Percentiles rank a stretch among this genome's conserved stretches.
phyloP scores from a whole-genome alignment of 495 filamentous ascomycete species.

The Podospora pseudopauciseta region DNA sequence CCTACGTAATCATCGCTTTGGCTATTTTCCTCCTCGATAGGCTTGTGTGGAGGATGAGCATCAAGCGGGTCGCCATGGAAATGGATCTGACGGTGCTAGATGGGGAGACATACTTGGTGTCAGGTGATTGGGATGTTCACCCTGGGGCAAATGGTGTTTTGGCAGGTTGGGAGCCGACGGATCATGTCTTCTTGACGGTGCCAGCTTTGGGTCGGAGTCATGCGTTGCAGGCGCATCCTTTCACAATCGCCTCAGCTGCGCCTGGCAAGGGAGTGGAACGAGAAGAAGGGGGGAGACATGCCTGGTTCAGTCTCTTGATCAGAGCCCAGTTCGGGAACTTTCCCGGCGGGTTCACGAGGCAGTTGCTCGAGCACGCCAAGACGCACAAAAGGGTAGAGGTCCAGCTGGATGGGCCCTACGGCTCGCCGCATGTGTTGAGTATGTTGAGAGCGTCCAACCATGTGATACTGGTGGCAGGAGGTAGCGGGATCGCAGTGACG shows the following conservation, averaged over 20 bases:
- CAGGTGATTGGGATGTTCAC: slow-evolving; percentile 38
- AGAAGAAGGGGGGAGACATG: slow-evolving; percentile 20
- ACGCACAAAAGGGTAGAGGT: slow-evolving; percentile 36
- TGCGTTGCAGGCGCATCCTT: slow-evolving; percentile 53
- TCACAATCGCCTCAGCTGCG: slow-evolving; percentile 56
- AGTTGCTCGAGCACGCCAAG: slow-evolving; percentile 49
- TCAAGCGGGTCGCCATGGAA: slow-evolving; percentile 41
- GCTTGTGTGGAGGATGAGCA: slow-evolving; percentile 49
- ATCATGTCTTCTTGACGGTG: slow-evolving; percentile 58
- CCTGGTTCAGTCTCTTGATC: slow-evolving; percentile 52
- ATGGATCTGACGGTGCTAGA: slow-evolving; percentile 44
- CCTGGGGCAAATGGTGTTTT: slow-evolving; percentile 31
- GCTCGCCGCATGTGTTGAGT: slow-evolving; percentile 38
- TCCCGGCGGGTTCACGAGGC: slow-evolving; percentile 51
- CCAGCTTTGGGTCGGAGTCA: slow-evolving; percentile 44
- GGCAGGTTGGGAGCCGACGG: slow-evolving; percentile 53
- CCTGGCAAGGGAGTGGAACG: slow-evolving; percentile 18
- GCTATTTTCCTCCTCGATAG: slow-evolving; percentile 57
- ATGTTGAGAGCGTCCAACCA: slow-evolving; percentile 39
- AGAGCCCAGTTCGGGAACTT: slow-evolving; percentile 37
- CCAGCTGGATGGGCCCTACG: slow-evolving; percentile 57
- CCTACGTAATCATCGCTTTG: slow-evolving; percentile 23
- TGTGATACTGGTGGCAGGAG: slow-evolving; percentile 57
- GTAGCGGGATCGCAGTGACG: slow-evolving; percentile 59
- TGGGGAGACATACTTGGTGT: slow-evolving; percentile 48